Percentiles rank a stretch among this genome's conserved stretches.
These are phyloP conservation scores for Leccinum longicurvipes DNA, from an alignment of 768 basidiomycete species.

Conservation along the genomic window DNA sequence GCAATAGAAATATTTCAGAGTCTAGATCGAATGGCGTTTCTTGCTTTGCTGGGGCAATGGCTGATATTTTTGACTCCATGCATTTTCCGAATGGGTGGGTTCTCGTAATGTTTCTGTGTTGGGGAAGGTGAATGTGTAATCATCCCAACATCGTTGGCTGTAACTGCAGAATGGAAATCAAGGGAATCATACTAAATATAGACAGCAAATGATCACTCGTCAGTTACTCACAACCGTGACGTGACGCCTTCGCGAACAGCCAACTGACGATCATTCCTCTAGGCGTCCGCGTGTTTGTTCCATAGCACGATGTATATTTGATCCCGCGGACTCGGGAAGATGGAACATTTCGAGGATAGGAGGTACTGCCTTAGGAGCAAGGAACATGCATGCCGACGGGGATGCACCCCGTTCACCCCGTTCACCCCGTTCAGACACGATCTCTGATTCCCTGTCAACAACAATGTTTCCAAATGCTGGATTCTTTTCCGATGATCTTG, in stretches of 20 bases:
- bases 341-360: conserved; percentile 44
- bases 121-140: conserved; percentile 2
- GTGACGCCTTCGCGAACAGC: not conserved
- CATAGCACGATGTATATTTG: conserved; percentile 61
- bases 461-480: not conserved
- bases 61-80: not conserved
- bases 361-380: conserved; percentile 54
- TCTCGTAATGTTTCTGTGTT: not conserved
- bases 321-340: conserved; percentile 41
- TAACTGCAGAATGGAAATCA: not conserved
- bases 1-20: not conserved
- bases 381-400: conserved; percentile 35
- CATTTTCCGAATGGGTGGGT: not conserved
- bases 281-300: conserved; percentile 48
- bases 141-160: conserved; percentile 4
- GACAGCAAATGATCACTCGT: conserved; percentile 7
- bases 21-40: not conserved
- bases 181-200: conserved; percentile 2
- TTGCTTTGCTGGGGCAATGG: not conserved
- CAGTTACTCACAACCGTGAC: conserved; percentile 10
- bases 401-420: conserved; percentile 3
- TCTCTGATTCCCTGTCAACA: conserved; percentile 1
- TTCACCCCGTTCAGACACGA: not conserved
- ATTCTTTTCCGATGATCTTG: conserved; percentile 10
- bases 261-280: conserved; percentile 7